A percentile compares a stretch with the other conserved stretches of the same genome.
Conservation (phyloP, 2,329 filamentous ascomycete genomes). For the Talaromyces sp. region DNA sequence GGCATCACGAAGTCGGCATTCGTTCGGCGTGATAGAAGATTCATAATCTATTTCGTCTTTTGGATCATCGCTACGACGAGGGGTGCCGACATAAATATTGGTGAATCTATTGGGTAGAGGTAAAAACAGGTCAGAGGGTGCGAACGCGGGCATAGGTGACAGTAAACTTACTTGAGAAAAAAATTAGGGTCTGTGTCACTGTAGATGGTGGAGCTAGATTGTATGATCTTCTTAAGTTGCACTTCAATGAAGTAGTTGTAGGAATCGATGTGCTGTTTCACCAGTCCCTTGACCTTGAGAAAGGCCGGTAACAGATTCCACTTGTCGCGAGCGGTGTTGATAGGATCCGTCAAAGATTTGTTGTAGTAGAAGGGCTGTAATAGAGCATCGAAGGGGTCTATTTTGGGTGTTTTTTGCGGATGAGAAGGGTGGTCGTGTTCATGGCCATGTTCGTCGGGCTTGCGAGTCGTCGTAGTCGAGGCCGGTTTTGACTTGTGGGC, state of each 20-base stretch:
- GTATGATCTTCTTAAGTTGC: conserved; percentile 93
- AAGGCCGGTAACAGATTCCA: conserved; percentile 97
- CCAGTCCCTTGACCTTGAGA: conserved; percentile 90
- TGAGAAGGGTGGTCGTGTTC: conserved; percentile 14
- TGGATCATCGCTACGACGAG: conserved; percentile 70
- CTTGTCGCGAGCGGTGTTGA: conserved; percentile 73
- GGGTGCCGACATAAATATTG: conserved; percentile 79
- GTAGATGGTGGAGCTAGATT: conserved; percentile 78
- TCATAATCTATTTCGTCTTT: conserved; percentile 40
- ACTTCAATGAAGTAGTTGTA: conserved; percentile 98
- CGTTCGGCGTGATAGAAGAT: conserved; percentile 75
- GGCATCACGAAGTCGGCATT: conserved; percentile 92
- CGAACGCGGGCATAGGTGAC: not conserved
- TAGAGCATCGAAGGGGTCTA: conserved; percentile 53
- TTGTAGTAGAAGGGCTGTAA: conserved; percentile 65
- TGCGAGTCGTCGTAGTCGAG: conserved; percentile 20
- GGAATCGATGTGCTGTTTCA: conserved; percentile 97
- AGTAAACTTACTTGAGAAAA: conserved; percentile 61
- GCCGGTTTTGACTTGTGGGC: conserved; percentile 20
- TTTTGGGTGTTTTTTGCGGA: conserved; percentile 21
- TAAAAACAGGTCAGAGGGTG: not conserved
- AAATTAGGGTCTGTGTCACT: conserved; percentile 92
- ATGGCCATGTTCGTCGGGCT: conserved; percentile 15
- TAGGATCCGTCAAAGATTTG: conserved; percentile 62
- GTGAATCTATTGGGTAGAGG: conserved; percentile 52